These are phyloP conservation scores for Fagopyrum esculentum DNA, from an alignment of 148 eudicot genomes.

Conservation along the genomic window DNA sequence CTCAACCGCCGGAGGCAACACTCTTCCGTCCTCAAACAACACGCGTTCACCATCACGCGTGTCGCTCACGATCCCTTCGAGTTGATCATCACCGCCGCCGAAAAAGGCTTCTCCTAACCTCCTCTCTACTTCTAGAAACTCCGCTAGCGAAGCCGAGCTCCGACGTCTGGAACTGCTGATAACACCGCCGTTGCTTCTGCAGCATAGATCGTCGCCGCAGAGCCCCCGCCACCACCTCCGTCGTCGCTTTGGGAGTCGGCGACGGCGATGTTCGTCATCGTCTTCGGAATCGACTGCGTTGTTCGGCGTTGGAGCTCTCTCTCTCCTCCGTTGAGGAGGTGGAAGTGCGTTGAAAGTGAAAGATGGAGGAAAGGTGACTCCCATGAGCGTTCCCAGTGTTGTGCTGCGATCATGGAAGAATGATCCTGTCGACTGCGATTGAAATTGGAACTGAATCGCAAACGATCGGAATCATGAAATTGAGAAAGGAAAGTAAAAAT, in stretches of 20 bases:
- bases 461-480: background rate
- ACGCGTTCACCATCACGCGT: constrained; percentile 14
- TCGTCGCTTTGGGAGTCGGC: constrained; percentile 10
- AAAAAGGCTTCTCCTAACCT: constrained; percentile 9
- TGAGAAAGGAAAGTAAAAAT: background rate
- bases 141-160: constrained; percentile 9
- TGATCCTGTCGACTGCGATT: constrained; percentile 13
- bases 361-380: constrained; percentile 8
- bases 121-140: constrained; percentile 14
- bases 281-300: background rate
- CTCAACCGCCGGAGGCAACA: constrained; percentile 6
- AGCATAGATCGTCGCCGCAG: constrained; percentile 11
- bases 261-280: background rate
- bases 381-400: constrained; percentile 13
- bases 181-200: background rate
- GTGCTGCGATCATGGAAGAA: constrained; percentile 17
- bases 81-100: constrained; percentile 13
- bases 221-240: constrained; percentile 14
- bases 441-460: background rate
- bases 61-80: background rate
- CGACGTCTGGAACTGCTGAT: background rate
- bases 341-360: constrained; percentile 10
- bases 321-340: constrained; percentile 1
- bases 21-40: constrained; percentile 12
- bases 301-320: background rate